Evolutionary conservation across 2,329 filamentous ascomycete species (phyloP).

Genomic region (Fusarium paranaense): DNA sequence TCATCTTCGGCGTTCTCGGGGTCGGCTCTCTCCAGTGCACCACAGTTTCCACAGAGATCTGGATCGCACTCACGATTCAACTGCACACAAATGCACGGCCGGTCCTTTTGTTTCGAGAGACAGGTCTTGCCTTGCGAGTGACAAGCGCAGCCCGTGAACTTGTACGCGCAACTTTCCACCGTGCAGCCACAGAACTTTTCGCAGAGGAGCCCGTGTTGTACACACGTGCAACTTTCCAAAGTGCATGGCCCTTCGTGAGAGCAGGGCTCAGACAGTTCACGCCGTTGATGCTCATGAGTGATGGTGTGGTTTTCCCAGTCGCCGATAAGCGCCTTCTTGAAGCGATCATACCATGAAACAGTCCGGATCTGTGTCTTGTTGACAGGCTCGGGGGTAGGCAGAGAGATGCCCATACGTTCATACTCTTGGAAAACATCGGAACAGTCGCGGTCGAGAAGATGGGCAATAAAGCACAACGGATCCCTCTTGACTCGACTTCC

Average conservation of each 20-base stretch:
- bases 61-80: slow-evolving; percentile 86
- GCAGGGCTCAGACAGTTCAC: slow-evolving; percentile 73
- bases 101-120: slow-evolving; percentile 65
- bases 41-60: slow-evolving; percentile 78
- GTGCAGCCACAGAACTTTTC: slow-evolving; percentile 78
- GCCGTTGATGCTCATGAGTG: slow-evolving; percentile 66
- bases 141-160: slow-evolving; percentile 77
- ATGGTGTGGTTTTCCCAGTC: slow-evolving; percentile 68
- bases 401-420: slow-evolving; percentile 37
- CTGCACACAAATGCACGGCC: slow-evolving; percentile 76
- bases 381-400: slow-evolving; percentile 39
- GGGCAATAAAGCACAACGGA: slow-evolving; percentile 62
- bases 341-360: slow-evolving; percentile 67
- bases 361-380: slow-evolving; percentile 56
- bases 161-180: slow-evolving; percentile 68
- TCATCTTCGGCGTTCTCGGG: slow-evolving; percentile 74
- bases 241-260: slow-evolving; percentile 77
- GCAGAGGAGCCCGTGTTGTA: slow-evolving; percentile 71
- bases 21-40: slow-evolving; percentile 75
- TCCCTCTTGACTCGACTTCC: slow-evolving; percentile 55
- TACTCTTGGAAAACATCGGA: slow-evolving; percentile 60
- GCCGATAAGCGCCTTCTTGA: slow-evolving; percentile 63
- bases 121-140: slow-evolving; percentile 70
- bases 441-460: slow-evolving; percentile 63
- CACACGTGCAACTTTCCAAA: slow-evolving; percentile 71